Evolutionary conservation across 2,329 filamentous ascomycete species (phyloP).

Genomic region (Claviceps humidiphila): DNA sequence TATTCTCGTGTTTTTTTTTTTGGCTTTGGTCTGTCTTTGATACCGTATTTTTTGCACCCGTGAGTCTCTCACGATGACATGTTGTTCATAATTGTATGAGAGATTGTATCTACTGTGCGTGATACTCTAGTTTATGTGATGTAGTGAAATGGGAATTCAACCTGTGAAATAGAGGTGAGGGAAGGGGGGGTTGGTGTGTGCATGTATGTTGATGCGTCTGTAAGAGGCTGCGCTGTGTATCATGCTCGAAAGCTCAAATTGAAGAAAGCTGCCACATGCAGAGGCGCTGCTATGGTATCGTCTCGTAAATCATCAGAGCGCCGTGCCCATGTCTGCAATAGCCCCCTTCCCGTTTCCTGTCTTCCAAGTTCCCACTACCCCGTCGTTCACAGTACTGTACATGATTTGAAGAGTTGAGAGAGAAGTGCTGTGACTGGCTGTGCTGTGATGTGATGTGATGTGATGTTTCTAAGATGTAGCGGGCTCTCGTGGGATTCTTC

Average conservation of each 20-base stretch:
- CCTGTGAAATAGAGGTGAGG: background rate
- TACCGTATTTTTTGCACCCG: background rate
- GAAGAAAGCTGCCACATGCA: background rate
- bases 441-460: background rate
- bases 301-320: constrained; percentile 6
- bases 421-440: background rate
- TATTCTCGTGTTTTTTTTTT: background rate
- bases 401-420: background rate
- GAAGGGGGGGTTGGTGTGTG: background rate
- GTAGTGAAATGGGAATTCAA: background rate
- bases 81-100: background rate
- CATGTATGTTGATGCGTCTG: background rate
- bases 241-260: background rate
- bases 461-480: constrained; percentile 14
- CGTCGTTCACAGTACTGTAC: background rate
- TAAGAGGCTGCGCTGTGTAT: background rate
- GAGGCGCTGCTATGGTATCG: constrained; percentile 14
- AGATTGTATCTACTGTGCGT: background rate
- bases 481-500: constrained; percentile 21
- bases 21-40: background rate
- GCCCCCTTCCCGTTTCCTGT: background rate
- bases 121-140: background rate
- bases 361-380: background rate
- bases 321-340: constrained; percentile 7
- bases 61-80: background rate